phyloP scores from a whole-genome alignment of 768 basidiomycete genomes.

The Phaeotremella skinneri region DNA sequence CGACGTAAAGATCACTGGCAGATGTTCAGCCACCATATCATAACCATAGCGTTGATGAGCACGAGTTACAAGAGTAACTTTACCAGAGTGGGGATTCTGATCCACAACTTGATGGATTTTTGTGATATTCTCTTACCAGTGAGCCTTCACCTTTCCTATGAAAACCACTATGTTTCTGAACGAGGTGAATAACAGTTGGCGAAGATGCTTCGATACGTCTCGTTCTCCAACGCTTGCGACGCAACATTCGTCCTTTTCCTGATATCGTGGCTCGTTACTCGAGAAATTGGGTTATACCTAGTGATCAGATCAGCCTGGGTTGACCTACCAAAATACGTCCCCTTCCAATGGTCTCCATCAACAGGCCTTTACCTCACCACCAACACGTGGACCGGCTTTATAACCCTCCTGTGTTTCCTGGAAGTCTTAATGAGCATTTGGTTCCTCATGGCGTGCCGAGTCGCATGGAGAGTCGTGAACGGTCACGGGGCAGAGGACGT shows the following conservation, averaged over 20 bases:
- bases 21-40: slow-evolving; percentile 94
- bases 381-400: slow-evolving; percentile 57
- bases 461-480: slow-evolving; percentile 75
- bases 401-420: slow-evolving; percentile 48
- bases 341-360: slow-evolving; percentile 62
- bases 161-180: neutral
- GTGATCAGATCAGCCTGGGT: slow-evolving; percentile 64
- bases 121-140: slow-evolving; percentile 91
- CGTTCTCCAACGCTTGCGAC: slow-evolving; percentile 65
- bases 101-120: slow-evolving; percentile 90
- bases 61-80: slow-evolving; percentile 77
- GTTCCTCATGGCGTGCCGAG: slow-evolving; percentile 79
- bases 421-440: slow-evolving; percentile 64
- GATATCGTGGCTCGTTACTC: slow-evolving; percentile 83
- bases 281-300: slow-evolving; percentile 75
- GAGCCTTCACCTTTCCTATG: slow-evolving; percentile 49
- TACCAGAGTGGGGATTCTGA: slow-evolving; percentile 82
- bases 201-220: slow-evolving; percentile 91
- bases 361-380: slow-evolving; percentile 61
- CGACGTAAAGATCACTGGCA: slow-evolving; percentile 88
- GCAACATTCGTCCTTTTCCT: slow-evolving; percentile 75
- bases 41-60: slow-evolving; percentile 75
- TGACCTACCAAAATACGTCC: slow-evolving; percentile 58
- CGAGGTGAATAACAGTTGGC: slow-evolving; percentile 55
- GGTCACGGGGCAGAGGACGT: slow-evolving; percentile 76